phyloP scores from a whole-genome alignment of 129 eudicot species.

The Tagetes erecta region DNA sequence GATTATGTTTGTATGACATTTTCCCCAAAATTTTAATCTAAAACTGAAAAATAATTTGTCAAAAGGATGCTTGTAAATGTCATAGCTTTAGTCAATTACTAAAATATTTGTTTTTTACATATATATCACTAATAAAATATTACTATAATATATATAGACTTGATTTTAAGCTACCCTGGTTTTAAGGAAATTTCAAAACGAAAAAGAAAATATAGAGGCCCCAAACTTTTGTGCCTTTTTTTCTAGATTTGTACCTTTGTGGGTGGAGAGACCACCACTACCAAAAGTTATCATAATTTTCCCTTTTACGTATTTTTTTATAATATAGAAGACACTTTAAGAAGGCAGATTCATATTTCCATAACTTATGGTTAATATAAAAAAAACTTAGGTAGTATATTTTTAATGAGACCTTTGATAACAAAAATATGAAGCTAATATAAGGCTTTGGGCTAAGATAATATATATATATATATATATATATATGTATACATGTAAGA shows the following conservation, averaged over 20 bases:
- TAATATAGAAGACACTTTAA: slow-evolving; percentile 17
- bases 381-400: background rate
- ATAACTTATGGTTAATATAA: background rate
- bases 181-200: background rate
- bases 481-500: background rate
- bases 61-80: too few species aligned
- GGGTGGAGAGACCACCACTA: slow-evolving; percentile 32
- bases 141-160: background rate
- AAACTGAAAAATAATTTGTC: too few species aligned
- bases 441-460: background rate
- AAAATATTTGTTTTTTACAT: too few species aligned
- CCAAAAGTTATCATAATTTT: slow-evolving; percentile 20
- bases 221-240: background rate
- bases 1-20: too few species aligned
- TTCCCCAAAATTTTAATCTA: too few species aligned
- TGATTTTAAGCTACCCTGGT: slow-evolving; percentile 4
- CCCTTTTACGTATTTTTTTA: background rate
- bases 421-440: background rate
- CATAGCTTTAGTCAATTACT: too few species aligned
- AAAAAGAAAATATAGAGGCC: background rate
- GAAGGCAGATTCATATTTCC: background rate
- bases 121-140: background rate
- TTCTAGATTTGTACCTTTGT: slow-evolving; percentile 26
- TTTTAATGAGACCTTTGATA: background rate
- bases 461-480: too few species aligned